Evolutionary conservation across 2,329 filamentous ascomycete species (phyloP), one percentile per base, ranked within the genome.

Genomic region (Ceratocystis alfenasii): DNA sequence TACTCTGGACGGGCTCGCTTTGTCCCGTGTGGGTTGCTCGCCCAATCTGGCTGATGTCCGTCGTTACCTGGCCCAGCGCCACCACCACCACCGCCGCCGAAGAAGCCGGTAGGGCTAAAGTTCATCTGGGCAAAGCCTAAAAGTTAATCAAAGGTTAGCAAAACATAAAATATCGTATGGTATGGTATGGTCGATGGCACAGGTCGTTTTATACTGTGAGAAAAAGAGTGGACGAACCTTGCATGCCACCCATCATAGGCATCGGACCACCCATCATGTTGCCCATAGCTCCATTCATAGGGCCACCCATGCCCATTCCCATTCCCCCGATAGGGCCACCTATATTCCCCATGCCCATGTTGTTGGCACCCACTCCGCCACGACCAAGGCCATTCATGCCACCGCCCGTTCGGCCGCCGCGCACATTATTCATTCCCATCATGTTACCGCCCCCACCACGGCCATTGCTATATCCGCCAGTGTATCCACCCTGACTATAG

Each of bases 1-100:
- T 78, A 81, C 73, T 92, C 89, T 68, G 88, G 88, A 69, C 89
- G 83, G 70, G 88, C 87, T 70, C 89, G 81, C 77, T 94, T 94
- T 2, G 86, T 85, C 36, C 88, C 88, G 70, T 93, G 89, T 5
- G 89, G 89, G 72, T 93, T 93, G 79, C 88, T 66, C 17, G 64
- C 64, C 64, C 64, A 66, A 41, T 66, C 64, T 15, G 62, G 4
- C 62, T 63, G 62, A 48, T 53, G 61, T 25, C 28, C 45, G 28
- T 28, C 89, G 75, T 84, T 85, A 65, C 86, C 86, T 67, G 85
- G 76, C 65, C 76, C 78, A 50, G 76, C 76, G 61, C 74, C 75
- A 53, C 74, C 75, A 74, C 36, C 36, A 12, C 36, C 10, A 5
- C 36, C 36, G 10, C 36, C 36, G 10, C 36, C 12, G 3, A 90